A percentile compares a stretch with the other conserved stretches of the same genome.
These are phyloP conservation scores for Backusella circina DNA, from an alignment of 192 early-diverging fungal genomes.

Conservation along the genomic window DNA sequence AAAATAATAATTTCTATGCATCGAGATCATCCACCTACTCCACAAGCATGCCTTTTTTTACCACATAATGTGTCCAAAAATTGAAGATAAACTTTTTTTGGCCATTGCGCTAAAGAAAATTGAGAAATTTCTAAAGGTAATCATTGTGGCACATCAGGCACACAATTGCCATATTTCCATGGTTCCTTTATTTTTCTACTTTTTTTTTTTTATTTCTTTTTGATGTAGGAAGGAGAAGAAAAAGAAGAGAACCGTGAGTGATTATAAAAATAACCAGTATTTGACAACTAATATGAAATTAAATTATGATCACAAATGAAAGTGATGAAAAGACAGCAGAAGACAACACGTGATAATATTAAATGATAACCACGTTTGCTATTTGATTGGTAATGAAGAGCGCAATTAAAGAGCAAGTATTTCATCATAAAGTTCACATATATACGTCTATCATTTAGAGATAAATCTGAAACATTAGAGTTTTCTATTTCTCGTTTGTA, in stretches of 20 bases:
- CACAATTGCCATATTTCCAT: background rate
- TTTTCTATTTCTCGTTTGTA: background rate
- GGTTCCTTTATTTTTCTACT: background rate
- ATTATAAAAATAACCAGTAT: background rate
- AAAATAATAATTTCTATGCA: background rate
- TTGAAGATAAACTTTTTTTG: background rate
- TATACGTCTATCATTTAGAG: background rate
- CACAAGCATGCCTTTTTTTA: background rate
- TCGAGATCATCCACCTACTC: background rate
- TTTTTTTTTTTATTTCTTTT: background rate
- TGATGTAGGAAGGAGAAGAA: background rate
- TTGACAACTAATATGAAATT: background rate
- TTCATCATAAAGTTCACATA: background rate
- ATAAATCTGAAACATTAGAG: background rate
- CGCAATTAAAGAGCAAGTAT: background rate
- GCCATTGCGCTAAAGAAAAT: background rate
- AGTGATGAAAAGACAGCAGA: background rate
- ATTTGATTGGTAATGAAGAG: background rate
- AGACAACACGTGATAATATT: background rate
- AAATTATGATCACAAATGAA: background rate
- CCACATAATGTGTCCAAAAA: background rate
- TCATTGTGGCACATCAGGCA: background rate
- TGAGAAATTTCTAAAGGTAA: background rate
- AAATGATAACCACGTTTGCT: background rate
- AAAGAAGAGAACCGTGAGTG: background rate